Base-by-base conservation (phyloP, 495 filamentous ascomycete species). In the Xylaria curta region DNA sequence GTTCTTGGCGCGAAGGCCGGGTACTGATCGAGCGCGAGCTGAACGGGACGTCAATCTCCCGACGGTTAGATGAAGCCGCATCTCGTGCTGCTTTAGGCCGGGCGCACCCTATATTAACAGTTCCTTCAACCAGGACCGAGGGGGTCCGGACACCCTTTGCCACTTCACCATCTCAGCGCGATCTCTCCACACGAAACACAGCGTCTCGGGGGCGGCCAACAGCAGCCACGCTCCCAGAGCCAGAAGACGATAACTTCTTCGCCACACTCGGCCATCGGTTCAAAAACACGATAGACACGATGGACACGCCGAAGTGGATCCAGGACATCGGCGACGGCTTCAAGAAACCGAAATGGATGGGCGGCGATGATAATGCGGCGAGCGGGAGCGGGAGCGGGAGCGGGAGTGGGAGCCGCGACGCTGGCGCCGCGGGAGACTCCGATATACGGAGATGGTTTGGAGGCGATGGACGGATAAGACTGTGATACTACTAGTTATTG, bases 11-110 rank as follows among this genome's bases (percentile, higher is more conserved):
- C 44, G 96, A 99, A 83, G 96, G 96, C 17, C 87, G 93, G n/a
- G 93, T 94, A 38, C 86, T 99, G 15, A 97, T 99, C 70, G 94
- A 97, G 71, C 89, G 95, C 17, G 96, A 99, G 78, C 78, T 97
- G 21, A 89, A 91, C 62, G 91, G 91, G 59, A 85, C 82, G 7
- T 84, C 84, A 19, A 80, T 78, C 67, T 74, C 77, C 68, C 79
- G 80, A 66, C 78, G 80, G 58, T 53, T 79, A 28, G 79, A 78
- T 21, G 80, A 79, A 44, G 75, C 76, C 33, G 70, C 69, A 1
- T 73, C 79, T 7, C 70, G 78, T 12, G 68, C 64, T 15, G 47
- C 72, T 7, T 69, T 65, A 9, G 72, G 74, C 38, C 77, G 81
- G 36, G 38, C 80, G 1, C 76, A 81, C 10, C 85, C 85, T 1